A percentile compares a stretch with the other conserved stretches of the same genome.
Evolutionary conservation across 192 early-diverging fungal species (phyloP).

Genomic region (Coemansia nantahalensis): DNA sequence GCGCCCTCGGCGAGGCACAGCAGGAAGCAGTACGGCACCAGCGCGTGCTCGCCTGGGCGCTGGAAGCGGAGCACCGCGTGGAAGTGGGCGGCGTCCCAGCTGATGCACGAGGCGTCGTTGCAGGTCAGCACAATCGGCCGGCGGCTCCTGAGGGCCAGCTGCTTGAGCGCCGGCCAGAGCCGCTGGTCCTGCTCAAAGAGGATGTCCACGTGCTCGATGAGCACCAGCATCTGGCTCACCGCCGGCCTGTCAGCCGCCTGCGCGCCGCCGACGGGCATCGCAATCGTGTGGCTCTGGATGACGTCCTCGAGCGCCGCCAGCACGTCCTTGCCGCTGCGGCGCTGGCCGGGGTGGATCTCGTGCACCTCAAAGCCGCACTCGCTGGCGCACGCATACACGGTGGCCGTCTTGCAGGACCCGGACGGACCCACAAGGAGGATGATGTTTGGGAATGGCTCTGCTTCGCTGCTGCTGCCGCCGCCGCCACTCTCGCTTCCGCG

Average conservation of each 20-base stretch:
- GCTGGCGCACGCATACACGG: slow-evolving; percentile 68
- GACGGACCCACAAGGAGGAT: slow-evolving; percentile 65
- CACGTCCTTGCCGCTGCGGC: slow-evolving; percentile 72
- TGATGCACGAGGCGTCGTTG: slow-evolving; percentile 45
- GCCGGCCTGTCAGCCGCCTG: not conserved
- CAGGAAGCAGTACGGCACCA: slow-evolving; percentile 48
- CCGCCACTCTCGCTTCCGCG: slow-evolving; percentile 10
- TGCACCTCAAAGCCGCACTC: slow-evolving; percentile 73
- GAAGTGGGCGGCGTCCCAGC: slow-evolving; percentile 30
- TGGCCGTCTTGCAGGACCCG: slow-evolving; percentile 71
- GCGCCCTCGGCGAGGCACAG: slow-evolving; percentile 36
- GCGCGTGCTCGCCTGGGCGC: slow-evolving; percentile 20
- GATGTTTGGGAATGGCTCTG: slow-evolving; percentile 51
- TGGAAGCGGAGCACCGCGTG: slow-evolving; percentile 33
- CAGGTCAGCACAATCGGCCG: slow-evolving; percentile 84
- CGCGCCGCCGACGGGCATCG: slow-evolving; percentile 4
- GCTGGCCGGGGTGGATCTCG: slow-evolving; percentile 68
- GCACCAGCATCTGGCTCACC: slow-evolving; percentile 62
- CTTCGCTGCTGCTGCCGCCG: slow-evolving; percentile 38
- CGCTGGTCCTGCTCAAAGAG: slow-evolving; percentile 79
- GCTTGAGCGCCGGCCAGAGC: slow-evolving; percentile 70
- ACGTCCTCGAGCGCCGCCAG: slow-evolving; percentile 63
- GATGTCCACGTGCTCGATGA: slow-evolving; percentile 84
- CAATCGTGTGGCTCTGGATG: slow-evolving; percentile 74
- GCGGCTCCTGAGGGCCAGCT: slow-evolving; percentile 66